A percentile compares a stretch with the other conserved stretches of the same genome.
These are phyloP conservation scores for Platanus orientalis DNA, from an alignment of 164 flowering plant species.

Conservation along the genomic window DNA sequence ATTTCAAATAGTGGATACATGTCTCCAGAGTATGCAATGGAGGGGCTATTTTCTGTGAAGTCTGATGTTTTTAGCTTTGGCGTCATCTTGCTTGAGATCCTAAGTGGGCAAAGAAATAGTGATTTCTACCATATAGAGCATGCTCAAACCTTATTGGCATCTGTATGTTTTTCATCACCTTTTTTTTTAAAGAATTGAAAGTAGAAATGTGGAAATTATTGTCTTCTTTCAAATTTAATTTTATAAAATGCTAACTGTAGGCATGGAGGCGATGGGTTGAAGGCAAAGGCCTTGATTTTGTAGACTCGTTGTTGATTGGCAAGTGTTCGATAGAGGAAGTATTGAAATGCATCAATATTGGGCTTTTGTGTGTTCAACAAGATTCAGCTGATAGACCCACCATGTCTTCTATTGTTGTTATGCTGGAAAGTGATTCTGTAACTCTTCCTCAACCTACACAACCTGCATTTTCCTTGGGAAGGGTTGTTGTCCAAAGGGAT, in stretches of 20 bases:
- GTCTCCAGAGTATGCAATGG: conserved; percentile 31
- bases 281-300: conserved; percentile 11
- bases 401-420: conserved; percentile 20
- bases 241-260: conserved; percentile 4
- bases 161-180: conserved; percentile 13
- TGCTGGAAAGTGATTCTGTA: conserved; percentile 11
- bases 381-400: conserved; percentile 19
- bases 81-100: conserved; percentile 22
- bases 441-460: conserved; percentile 9
- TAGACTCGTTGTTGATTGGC: conserved; percentile 14
- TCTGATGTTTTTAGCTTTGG: conserved; percentile 29
- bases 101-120: conserved; percentile 22
- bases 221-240: neutral
- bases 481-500: neutral
- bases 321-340: conserved; percentile 7
- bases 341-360: conserved; percentile 22
- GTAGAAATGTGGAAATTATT: neutral
- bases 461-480: conserved; percentile 5
- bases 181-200: neutral
- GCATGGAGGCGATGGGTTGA: conserved; percentile 29
- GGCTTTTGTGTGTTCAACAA: conserved; percentile 31
- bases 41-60: conserved; percentile 24
- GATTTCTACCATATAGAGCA: conserved; percentile 1
- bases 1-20: conserved; percentile 22
- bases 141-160: conserved; percentile 13